Evolutionary conservation across 2,329 filamentous ascomycete species (phyloP), one percentile per base, ranked within the genome.

Genomic region (Ophiobolus disseminans): DNA sequence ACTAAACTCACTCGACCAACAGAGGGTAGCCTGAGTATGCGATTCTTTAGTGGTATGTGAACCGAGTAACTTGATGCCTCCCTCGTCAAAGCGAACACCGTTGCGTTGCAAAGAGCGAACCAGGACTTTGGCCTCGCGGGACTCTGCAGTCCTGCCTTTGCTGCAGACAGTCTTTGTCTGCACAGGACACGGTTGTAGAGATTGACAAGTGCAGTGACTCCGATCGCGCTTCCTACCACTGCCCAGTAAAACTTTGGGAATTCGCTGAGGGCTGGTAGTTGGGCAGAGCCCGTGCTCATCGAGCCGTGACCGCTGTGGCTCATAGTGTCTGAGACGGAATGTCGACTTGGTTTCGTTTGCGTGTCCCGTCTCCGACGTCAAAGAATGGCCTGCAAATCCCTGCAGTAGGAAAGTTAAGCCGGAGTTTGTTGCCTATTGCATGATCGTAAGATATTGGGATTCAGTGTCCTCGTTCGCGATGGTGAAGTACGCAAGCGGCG

Each of bases 241-340:
- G 75, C 76, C 76, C 80, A 83, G 65, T 83, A 83, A 59, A 79
- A 78, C 39, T 76, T 73, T 55, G 81, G 80, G 43, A 82, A 71
- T 21, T 76, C 70, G 45, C 75, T 74, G 26, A 79, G 73, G 26
- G 69, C 69, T 6, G 79, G 79, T 22, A 79, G 64, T 37, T 75
- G 76, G 59, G 72, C 67, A 40, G 59, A 65, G 47, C 70, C 73
- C 69, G 70, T 71, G 21, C 48, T 54, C 60, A 62, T 63, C 31
- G 57, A 49, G 23, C 45, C 44, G 45, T 62, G 62, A 41, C 56
- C 46, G 25, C 47, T 46, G 41, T 62, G 62, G 48, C 54, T 60
- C 66, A 69, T 70, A 37, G 10, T 63, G 56, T 47, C 36, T 28
- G 50, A 34, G 21, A 36, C 39, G 22, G 32, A 47, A 32, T 31